Conservation (phyloP, 768 basidiomycete species). For the Lactarius tabidus region DNA sequence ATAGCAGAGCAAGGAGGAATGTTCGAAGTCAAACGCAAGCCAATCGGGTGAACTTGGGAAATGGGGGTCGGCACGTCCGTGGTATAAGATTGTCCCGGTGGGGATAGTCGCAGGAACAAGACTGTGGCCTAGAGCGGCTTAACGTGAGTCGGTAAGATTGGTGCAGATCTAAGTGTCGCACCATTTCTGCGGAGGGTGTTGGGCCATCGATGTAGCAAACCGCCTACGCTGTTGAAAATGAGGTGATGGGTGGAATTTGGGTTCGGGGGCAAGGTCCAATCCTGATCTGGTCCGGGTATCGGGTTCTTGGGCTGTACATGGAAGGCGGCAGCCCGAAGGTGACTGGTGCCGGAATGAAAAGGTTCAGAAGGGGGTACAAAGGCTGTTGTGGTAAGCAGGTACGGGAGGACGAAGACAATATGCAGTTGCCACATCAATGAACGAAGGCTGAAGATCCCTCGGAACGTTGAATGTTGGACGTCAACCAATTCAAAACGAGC, state of each 20-base stretch:
- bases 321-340: conserved; percentile 20
- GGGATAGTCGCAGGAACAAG: conserved; percentile 21
- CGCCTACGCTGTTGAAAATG: conserved; percentile 35
- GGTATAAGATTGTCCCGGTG: conserved; percentile 23
- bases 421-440: background rate
- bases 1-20: conserved; percentile 10
- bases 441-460: background rate
- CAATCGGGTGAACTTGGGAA: conserved; percentile 20
- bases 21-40: conserved; percentile 26
- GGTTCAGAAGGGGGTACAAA: background rate
- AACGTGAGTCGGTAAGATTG: too few species aligned
- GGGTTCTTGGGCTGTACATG: background rate
- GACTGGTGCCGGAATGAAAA: conserved; percentile 27
- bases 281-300: background rate
- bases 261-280: conserved; percentile 27
- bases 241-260: conserved; percentile 33
- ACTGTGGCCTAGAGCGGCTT: conserved; percentile 14
- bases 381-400: background rate
- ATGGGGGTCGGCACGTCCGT: conserved; percentile 8
- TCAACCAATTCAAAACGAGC: too few species aligned
- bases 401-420: background rate
- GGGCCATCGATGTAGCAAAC: conserved; percentile 39
- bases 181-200: conserved; percentile 32
- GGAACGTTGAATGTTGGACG: background rate
- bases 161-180: background rate